Conservation (phyloP, 163 green algal species). For the Chloromonas sp. region DNA sequence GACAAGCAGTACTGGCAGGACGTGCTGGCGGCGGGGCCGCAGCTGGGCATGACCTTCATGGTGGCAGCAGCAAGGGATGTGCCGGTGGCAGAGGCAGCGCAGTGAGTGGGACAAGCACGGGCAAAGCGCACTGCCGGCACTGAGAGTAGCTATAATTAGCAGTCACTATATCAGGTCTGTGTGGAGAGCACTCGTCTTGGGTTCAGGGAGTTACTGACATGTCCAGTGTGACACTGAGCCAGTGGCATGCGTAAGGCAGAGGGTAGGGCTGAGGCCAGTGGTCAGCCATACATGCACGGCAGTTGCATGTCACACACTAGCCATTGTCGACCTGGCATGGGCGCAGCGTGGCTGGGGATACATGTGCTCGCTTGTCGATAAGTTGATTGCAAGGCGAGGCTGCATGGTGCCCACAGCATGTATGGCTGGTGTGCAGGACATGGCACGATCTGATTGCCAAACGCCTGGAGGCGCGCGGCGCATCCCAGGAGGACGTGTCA, state of each 20-base stretch:
- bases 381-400: too few species aligned
- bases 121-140: not conserved
- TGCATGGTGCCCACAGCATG: too few species aligned
- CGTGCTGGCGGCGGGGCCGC: slow-evolving; percentile 11
- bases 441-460: not conserved
- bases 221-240: too few species aligned
- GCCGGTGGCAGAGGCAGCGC: slow-evolving; percentile 14
- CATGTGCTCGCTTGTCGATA: too few species aligned
- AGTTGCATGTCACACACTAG: too few species aligned
- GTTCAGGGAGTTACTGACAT: too few species aligned
- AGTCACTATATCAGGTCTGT: too few species aligned
- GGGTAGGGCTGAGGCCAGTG: not conserved
- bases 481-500: not conserved
- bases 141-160: not conserved
- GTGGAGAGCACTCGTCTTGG: too few species aligned
- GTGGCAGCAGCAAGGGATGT: slow-evolving; percentile 28
- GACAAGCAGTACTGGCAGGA: slow-evolving; percentile 10
- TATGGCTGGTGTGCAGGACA: not conserved
- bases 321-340: too few species aligned
- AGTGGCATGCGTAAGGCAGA: not conserved
- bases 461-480: not conserved
- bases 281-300: too few species aligned
- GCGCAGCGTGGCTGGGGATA: too few species aligned
- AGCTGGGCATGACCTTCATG: slow-evolving; percentile 32
- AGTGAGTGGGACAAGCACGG: slow-evolving; percentile 14